Evolutionary conservation across 768 basidiomycete species (phyloP).

Genomic region (Psilocybe sp.): DNA sequence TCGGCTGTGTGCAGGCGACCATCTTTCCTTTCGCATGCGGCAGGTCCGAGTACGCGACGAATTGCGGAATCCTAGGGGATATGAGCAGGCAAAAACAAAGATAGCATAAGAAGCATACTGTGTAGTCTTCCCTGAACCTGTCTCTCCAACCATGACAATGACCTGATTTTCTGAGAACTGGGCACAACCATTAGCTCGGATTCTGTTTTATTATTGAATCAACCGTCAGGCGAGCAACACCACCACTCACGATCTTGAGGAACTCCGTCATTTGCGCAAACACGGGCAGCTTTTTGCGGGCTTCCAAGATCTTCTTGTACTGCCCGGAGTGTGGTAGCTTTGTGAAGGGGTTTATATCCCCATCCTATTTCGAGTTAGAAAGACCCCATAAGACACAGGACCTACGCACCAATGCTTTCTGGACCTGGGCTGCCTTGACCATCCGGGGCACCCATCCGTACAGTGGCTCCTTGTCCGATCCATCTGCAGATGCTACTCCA

Average conservation of each 20-base stretch:
- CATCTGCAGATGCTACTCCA: slow-evolving; percentile 20
- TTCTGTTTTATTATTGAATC: slow-evolving; percentile 21
- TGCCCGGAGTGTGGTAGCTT: slow-evolving; percentile 69
- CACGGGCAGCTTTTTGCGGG: slow-evolving; percentile 87
- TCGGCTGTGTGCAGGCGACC: slow-evolving; percentile 95
- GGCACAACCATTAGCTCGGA: slow-evolving; percentile 25
- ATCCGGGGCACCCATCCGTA: slow-evolving; percentile 72
- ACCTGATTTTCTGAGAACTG: slow-evolving; percentile 80
- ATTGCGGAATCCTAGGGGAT: slow-evolving; percentile 83
- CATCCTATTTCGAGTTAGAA: slow-evolving; percentile 6
- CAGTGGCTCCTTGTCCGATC: slow-evolving; percentile 50
- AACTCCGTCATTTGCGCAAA: slow-evolving; percentile 93
- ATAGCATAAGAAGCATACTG: slow-evolving; percentile 24
- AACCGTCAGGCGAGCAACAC: slow-evolving; percentile 29
- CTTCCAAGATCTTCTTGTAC: slow-evolving; percentile 84
- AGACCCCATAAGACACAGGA: background rate
- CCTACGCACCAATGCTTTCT: slow-evolving; percentile 62
- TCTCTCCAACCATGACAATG: slow-evolving; percentile 93
- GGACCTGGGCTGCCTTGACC: slow-evolving; percentile 64
- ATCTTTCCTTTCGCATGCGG: slow-evolving; percentile 88
- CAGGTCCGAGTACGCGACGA: slow-evolving; percentile 90
- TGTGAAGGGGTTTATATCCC: slow-evolving; percentile 84
- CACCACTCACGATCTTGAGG: slow-evolving; percentile 71
- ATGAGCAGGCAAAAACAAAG: slow-evolving; percentile 8
- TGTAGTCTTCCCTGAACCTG: slow-evolving; percentile 97